These are phyloP conservation scores for Nitzschia sp. DNA, from an alignment of 108 stramenopile species.

Conservation along the genomic window DNA sequence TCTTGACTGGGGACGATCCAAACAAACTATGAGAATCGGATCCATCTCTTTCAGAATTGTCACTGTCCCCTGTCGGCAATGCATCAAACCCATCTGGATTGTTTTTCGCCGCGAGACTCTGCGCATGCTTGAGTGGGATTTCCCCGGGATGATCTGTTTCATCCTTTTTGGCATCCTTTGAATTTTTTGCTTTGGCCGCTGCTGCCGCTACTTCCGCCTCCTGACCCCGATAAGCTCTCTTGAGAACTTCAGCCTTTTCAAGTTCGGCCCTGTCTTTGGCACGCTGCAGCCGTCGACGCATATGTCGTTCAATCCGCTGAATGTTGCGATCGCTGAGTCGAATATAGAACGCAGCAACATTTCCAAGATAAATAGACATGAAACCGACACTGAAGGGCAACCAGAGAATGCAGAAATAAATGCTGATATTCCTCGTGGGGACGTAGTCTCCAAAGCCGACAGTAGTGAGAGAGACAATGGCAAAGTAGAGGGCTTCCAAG, in stretches of 20 bases:
- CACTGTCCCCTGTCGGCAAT: conserved; percentile 18
- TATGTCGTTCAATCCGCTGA: conserved; percentile 56
- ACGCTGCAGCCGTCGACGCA: conserved; percentile 55
- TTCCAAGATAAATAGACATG: conserved; percentile 70
- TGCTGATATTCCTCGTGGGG: conserved; percentile 59
- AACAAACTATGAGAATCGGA: conserved; percentile 7
- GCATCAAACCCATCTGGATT: conserved; percentile 27
- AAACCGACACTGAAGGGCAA: conserved; percentile 82
- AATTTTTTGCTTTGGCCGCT: conserved; percentile 1
- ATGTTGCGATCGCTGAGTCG: conserved; percentile 73
- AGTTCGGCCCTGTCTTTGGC: conserved; percentile 50
- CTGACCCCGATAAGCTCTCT: conserved; percentile 45
- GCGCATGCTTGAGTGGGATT: conserved; percentile 21
- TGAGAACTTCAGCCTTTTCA: conserved; percentile 38
- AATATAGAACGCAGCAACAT: conserved; percentile 83
- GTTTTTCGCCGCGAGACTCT: conserved; percentile 25
- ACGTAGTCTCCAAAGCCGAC: conserved; percentile 77
- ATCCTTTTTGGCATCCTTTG: neutral
- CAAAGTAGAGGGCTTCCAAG: conserved; percentile 78
- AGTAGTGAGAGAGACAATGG: conserved; percentile 79
- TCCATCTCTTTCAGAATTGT: conserved; percentile 8
- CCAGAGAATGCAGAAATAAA: conserved; percentile 80
- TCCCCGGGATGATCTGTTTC: neutral
- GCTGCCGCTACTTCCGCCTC: conserved; percentile 33
- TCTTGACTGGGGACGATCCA: conserved; percentile 5